Percentiles rank a stretch among this genome's conserved stretches.
Evolutionary conservation across 768 basidiomycete species (phyloP).

Genomic region (Xerocomus brunneocitrinus): DNA sequence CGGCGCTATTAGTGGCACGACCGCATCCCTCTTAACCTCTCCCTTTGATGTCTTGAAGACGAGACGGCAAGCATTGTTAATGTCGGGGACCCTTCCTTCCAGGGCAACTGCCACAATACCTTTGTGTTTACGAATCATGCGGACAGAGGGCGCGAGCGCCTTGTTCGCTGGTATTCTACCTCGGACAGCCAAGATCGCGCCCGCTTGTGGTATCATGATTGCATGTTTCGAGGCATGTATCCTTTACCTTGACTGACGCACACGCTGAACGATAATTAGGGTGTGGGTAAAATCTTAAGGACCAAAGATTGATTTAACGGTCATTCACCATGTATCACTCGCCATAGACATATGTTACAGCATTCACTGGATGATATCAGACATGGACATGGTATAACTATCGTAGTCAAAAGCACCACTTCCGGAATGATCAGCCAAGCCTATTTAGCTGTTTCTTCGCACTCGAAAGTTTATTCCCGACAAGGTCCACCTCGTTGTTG

Average conservation of each 20-base stretch:
- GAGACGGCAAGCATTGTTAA: constrained; percentile 77
- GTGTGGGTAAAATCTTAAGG: constrained; percentile 52
- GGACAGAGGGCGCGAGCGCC: constrained; percentile 72
- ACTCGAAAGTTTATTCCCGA: constrained; percentile 70
- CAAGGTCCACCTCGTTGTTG: constrained; percentile 67
- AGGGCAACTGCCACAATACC: constrained; percentile 50
- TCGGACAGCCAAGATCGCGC: constrained; percentile 91
- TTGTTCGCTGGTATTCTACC: constrained; percentile 84
- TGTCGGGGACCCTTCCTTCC: constrained; percentile 46
- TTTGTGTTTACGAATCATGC: constrained; percentile 63
- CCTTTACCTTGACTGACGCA: constrained; percentile 6
- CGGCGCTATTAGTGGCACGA: constrained; percentile 84
- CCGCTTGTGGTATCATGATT: constrained; percentile 99
- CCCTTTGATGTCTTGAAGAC: constrained; percentile 98
- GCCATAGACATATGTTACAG: constrained; percentile 30
- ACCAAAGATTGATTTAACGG: constrained; percentile 16
- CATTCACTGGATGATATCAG: constrained; percentile 14
- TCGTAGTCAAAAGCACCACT: constrained; percentile 3
- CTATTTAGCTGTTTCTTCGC: constrained; percentile 82
- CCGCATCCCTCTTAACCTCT: constrained; percentile 83
- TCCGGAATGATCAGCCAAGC: constrained; percentile 46
- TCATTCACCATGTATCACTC: constrained; percentile 12
- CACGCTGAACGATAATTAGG: constrained; percentile 35
- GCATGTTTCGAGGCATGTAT: constrained; percentile 80
- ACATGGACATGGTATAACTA: constrained; percentile 22